phyloP scores from a whole-genome alignment of 192 early-diverging fungal species.

The Backusella australiensis region DNA sequence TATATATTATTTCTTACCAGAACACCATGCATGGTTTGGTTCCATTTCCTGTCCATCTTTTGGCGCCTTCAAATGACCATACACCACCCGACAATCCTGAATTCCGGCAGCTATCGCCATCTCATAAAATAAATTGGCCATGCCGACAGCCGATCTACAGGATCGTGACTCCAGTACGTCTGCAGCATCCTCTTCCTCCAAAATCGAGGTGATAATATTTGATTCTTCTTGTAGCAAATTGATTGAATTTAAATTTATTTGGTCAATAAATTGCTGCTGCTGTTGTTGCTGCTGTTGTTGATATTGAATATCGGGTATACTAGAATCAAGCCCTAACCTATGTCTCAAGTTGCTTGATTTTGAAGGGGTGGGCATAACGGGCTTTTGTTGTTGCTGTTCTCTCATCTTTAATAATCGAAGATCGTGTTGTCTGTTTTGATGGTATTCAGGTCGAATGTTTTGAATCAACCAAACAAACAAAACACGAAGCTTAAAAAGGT shows the following conservation, averaged over 20 bases:
- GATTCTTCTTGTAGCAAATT: constrained; percentile 11
- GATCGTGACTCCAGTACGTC: constrained; percentile 37
- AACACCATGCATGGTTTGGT: constrained; percentile 37
- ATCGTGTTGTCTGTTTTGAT: constrained; percentile 19
- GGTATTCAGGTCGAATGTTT: constrained; percentile 46
- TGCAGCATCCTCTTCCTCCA: constrained; percentile 33
- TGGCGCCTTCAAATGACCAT: constrained; percentile 40
- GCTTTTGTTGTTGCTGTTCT: not conserved
- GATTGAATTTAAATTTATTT: constrained; percentile 4
- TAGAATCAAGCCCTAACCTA: not conserved
- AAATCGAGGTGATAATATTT: not conserved
- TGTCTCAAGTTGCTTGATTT: not conserved
- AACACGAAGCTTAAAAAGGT: constrained; percentile 57
- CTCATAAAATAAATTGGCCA: constrained; percentile 50
- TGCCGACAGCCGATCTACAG: constrained; percentile 45
- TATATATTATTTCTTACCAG: constrained; percentile 6
- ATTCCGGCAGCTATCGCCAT: constrained; percentile 54
- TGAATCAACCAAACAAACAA: constrained; percentile 69
- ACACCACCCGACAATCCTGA: constrained; percentile 42
- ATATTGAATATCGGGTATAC: not conserved
- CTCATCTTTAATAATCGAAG: not conserved
- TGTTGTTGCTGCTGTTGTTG: not conserved
- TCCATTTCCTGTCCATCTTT: constrained; percentile 11
- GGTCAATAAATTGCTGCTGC: not conserved
- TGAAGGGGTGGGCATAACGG: not conserved